Evolutionary conservation across 495 filamentous ascomycete genomes (phyloP).

Genomic region (Friedmanniomyces simplex): DNA sequence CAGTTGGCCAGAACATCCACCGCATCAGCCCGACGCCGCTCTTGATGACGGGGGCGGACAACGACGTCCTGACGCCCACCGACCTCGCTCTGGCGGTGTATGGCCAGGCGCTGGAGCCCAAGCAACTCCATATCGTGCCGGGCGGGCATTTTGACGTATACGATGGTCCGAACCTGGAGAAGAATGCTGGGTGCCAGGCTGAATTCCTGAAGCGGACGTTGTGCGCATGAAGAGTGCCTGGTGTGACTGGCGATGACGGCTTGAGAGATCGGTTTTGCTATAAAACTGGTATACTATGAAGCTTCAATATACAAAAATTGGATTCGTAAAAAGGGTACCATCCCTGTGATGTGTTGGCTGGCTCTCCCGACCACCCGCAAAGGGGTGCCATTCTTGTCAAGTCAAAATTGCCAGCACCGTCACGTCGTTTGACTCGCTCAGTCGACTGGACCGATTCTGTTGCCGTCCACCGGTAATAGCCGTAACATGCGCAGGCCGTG

Average conservation of each 20-base stretch:
- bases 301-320: too few species aligned
- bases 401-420: too few species aligned
- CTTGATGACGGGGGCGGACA: constrained; percentile 24
- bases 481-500: background rate
- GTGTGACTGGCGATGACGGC: too few species aligned
- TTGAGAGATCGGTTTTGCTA: too few species aligned
- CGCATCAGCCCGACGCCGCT: constrained; percentile 29
- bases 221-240: constrained; percentile 7
- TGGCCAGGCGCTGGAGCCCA: constrained; percentile 24
- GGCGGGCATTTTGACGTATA: constrained; percentile 29
- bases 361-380: too few species aligned
- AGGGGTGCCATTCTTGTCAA: too few species aligned
- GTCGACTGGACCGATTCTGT: too few species aligned
- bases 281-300: too few species aligned
- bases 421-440: too few species aligned
- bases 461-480: background rate
- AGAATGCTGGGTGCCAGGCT: constrained; percentile 17
- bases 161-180: constrained; percentile 21
- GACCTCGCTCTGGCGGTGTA: constrained; percentile 18
- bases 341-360: too few species aligned
- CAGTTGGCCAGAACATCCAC: constrained; percentile 22
- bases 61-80: constrained; percentile 19
- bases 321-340: too few species aligned
- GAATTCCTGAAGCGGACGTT: constrained; percentile 23
- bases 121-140: constrained; percentile 23